phyloP scores from a whole-genome alignment of 2,329 filamentous ascomycete genomes.

The Alternaria metachromatica region DNA sequence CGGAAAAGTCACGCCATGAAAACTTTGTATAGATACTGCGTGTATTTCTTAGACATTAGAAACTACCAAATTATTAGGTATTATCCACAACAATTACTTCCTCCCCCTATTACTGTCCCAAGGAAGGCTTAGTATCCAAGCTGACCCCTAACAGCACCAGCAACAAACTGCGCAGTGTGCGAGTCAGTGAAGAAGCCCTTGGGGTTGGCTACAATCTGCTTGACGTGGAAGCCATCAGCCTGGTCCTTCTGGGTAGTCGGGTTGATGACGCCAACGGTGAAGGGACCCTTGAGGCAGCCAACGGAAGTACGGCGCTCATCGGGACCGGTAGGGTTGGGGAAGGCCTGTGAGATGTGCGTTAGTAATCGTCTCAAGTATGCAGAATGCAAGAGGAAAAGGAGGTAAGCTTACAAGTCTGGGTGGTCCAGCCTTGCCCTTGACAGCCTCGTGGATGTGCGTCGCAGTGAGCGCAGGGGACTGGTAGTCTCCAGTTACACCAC shows the following conservation, averaged over 20 bases:
- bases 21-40: background rate
- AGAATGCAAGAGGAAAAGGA: constrained; percentile 17
- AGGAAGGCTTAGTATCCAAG: constrained; percentile 3
- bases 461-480: constrained; percentile 59
- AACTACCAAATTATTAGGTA: background rate
- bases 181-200: constrained; percentile 61
- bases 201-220: constrained; percentile 60
- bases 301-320: constrained; percentile 35
- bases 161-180: constrained; percentile 57
- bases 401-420: constrained; percentile 52
- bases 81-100: background rate
- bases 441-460: constrained; percentile 63
- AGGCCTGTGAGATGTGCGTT: constrained; percentile 6
- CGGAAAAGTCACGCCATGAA: background rate
- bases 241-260: constrained; percentile 49
- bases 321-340: constrained; percentile 46
- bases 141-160: constrained; percentile 62
- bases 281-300: constrained; percentile 39
- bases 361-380: background rate
- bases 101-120: background rate
- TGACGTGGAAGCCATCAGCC: constrained; percentile 57
- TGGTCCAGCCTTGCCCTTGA: constrained; percentile 56
- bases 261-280: constrained; percentile 43
- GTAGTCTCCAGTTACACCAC: constrained; percentile 59
- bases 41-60: background rate